These are phyloP conservation scores for Calonectria henricotiae DNA, from an alignment of 2,329 filamentous ascomycete genomes.

Conservation along the genomic window DNA sequence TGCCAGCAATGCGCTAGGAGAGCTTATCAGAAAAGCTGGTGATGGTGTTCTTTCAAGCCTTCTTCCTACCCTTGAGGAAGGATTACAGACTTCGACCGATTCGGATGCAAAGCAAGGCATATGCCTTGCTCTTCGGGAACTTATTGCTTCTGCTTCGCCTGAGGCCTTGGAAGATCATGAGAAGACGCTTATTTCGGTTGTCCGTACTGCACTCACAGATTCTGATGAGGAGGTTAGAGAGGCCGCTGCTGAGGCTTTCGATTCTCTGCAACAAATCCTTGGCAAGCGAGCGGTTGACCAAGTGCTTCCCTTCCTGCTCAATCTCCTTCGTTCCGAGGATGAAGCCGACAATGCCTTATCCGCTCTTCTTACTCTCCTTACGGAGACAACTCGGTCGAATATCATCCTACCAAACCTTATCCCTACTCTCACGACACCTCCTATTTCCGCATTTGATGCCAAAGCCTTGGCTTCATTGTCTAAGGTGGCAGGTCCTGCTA, in stretches of 20 bases:
- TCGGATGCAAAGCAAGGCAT: conserved; percentile 97
- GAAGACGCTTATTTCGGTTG: conserved; percentile 93
- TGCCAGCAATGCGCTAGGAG: conserved; percentile 95
- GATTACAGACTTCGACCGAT: conserved; percentile 89
- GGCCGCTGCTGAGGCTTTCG: conserved; percentile 96
- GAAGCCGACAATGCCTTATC: conserved; percentile 94
- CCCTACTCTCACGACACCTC: conserved; percentile 90
- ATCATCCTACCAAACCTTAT: conserved; percentile 97
- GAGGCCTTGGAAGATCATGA: conserved; percentile 96
- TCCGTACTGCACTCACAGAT: conserved; percentile 93
- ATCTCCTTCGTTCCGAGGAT: conserved; percentile 86
- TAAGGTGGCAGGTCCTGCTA: conserved; percentile 89
- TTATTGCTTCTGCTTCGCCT: conserved; percentile 89
- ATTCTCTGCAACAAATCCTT: conserved; percentile 92
- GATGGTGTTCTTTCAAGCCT: conserved; percentile 92
- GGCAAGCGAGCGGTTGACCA: conserved; percentile 97
- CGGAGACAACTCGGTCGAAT: conserved; percentile 93
- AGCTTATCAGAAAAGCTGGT: conserved; percentile 96
- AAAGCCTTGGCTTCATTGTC: conserved; percentile 93
- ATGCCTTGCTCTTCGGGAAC: conserved; percentile 93
- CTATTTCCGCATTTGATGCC: conserved; percentile 95
- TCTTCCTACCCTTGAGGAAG: conserved; percentile 92
- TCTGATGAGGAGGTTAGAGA: conserved; percentile 92
- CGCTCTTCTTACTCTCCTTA: conserved; percentile 93
- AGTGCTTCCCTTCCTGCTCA: conserved; percentile 92